phyloP scores from a whole-genome alignment of 176 grass and related monocot genomes.

The Leersia perrieri region DNA sequence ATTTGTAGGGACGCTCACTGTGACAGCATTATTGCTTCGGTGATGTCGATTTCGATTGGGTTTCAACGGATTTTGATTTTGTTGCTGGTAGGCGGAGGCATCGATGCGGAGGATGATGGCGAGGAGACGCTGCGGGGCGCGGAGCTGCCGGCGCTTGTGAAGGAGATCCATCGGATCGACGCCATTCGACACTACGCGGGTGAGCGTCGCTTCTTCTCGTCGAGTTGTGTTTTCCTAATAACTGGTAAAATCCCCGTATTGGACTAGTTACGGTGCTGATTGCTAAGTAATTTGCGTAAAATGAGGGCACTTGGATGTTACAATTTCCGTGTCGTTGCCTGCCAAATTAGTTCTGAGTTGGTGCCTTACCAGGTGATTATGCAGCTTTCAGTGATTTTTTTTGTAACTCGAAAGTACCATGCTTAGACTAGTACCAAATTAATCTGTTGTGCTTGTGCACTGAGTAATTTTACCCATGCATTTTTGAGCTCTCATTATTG shows the following conservation, averaged over 20 bases:
- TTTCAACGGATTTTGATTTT: constrained; percentile 24
- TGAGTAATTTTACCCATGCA: not conserved
- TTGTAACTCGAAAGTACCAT: not conserved
- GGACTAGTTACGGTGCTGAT: not conserved
- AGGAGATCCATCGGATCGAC: constrained; percentile 61
- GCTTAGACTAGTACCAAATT: not conserved
- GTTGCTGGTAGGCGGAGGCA: not conserved
- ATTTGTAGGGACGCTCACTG: not conserved
- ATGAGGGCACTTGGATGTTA: not conserved
- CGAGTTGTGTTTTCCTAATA: not conserved
- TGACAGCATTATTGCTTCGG: not conserved
- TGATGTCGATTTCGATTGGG: not conserved
- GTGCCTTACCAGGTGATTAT: not conserved
- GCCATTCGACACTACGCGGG: constrained; percentile 64
- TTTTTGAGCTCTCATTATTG: not conserved
- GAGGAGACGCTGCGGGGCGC: not conserved
- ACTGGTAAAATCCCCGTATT: not conserved
- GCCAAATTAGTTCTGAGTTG: constrained; percentile 2
- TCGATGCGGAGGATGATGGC: not conserved
- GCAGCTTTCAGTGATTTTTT: not conserved
- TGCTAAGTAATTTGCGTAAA: not conserved
- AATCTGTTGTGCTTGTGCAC: not conserved
- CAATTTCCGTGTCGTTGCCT: not conserved
- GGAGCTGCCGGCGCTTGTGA: constrained; percentile 37
- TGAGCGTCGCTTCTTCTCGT: constrained; percentile 19